Evolutionary conservation across 2,329 filamentous ascomycete species (phyloP), one percentile per base, ranked within the genome.

Genomic region (Sarocladium strictum): DNA sequence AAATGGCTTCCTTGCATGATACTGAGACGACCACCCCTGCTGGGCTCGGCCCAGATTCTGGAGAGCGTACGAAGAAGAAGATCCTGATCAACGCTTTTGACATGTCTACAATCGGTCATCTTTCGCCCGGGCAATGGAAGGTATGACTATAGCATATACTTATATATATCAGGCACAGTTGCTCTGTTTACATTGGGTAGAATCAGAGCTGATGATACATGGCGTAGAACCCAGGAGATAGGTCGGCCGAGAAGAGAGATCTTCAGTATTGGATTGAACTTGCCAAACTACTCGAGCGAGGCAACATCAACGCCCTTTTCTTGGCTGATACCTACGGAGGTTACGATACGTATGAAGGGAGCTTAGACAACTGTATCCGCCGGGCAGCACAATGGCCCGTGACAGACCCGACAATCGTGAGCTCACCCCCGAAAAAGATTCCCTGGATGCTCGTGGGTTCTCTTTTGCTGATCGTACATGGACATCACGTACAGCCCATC

Each of bases 331-430:
- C 85, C 0, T 73, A 87, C 1, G 84, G 83, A 14, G 83, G 83
- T 2, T 88, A 89, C 62, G 85, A 89, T 69, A 84, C 89, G 2
- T 89, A 87, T 65, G 80, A 80, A 29, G 84, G 80, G 57, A 71
- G 69, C 0, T 72, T 87, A 2, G 76, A 80, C 1, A 78, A 84
- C 1, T 82, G 83, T 0, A 77, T 85, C 24, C 69, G 75, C 5
- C 83, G 83, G 0, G 85, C 83, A 0, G 81, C 84, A 0, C 85
- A 89, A 66, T 89, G 84, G 80, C 86, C 85, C 0, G 81, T 87
- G 19, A 87, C 87, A 24, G 85, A 89, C 63, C 86, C 85, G 0
- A 63, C 89, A 2, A 76, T 79, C 1, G 76, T 84, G 0, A 74
- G 89, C 1, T 77, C 84, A 2, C 15, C n/a, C 17, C 40, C 9